Base-by-base conservation (phyloP, 1,284 basidiomycete species). In the Fomitopsis palustris region DNA sequence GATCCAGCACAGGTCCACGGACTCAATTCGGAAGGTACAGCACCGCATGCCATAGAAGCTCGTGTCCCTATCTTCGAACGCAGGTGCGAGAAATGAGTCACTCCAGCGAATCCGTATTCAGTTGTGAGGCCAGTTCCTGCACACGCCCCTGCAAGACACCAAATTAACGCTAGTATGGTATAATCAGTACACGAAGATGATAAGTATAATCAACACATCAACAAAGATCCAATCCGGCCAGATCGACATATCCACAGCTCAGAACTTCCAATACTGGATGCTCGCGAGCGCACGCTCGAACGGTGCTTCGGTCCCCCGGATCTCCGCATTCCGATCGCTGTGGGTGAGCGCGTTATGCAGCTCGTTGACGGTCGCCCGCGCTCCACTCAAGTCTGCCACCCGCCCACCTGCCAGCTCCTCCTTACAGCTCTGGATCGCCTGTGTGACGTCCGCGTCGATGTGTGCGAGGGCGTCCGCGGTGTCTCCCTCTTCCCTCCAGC, bases 341-440 rank as follows among this genome's bases (percentile, higher is more conserved):
- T 82, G 80, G 53, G 75, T 72, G 60, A 92, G 69, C 6, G 78
- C 78, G 10, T 60, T 65, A 60, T 79, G 78, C 43, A 91, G 70
- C 51, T 81, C 80, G 16, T 72, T 68, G 49, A 85, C 74, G 16
- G 74, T 76, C 58, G 77, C 77, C 57, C 78, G 78, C 56, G 83
- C 84, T 43, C 66, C 65, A 23, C 67, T 60, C 37, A 79, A 66
- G 64, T 87, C 83, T 19, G 69, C 70, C 23, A 83, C 77, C 16
- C 81, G 78, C 27, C 81, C 83, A 21, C 77, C 76, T 47, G 83
- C 82, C 16, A 86, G 71, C 70, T 91, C 88, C 71, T 91, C 88
- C 70, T 85, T 87, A 58, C 83, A 81, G 65, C 87, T 90, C 81
- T 90, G 90, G 57, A 92, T 85, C 2, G 89, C 90, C 71, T 92